Evolutionary conservation across 176 grass and related monocot species (phyloP).

Genomic region (Ananas comosus): DNA sequence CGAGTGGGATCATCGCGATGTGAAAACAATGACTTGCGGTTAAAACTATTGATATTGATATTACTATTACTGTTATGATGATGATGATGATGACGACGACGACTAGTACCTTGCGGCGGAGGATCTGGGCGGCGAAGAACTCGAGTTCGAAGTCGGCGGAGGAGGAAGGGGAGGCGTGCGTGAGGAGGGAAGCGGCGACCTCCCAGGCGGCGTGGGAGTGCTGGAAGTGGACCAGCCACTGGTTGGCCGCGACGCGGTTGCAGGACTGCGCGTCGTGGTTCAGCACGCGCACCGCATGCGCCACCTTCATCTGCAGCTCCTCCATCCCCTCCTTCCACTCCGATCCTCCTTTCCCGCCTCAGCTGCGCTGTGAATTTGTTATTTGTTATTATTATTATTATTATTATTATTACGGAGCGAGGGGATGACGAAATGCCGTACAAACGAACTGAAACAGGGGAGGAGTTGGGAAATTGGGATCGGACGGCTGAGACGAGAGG

Average conservation of each 20-base stretch:
- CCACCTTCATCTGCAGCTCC: conserved; percentile 51
- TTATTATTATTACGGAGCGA: not conserved
- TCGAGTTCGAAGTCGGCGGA: conserved; percentile 31
- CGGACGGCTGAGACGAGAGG: not conserved
- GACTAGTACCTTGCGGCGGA: conserved; percentile 41
- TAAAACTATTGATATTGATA: too few relatives aligned
- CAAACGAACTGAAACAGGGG: not conserved
- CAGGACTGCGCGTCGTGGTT: conserved; percentile 38
- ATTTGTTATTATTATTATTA: not conserved
- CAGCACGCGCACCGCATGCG: conserved; percentile 45
- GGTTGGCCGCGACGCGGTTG: conserved; percentile 42
- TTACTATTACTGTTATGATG: too few relatives aligned
- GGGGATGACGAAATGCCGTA: not conserved
- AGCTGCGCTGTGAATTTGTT: not conserved
- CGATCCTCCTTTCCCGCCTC: too few relatives aligned
- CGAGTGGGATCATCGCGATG: too few relatives aligned
- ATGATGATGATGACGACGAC: not conserved
- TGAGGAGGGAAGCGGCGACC: conserved; percentile 41
- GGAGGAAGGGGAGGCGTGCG: conserved; percentile 16
- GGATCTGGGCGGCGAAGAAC: conserved; percentile 58
- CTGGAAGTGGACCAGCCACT: conserved; percentile 53
- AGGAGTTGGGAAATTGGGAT: not conserved
- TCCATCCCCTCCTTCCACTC: conserved; percentile 29
- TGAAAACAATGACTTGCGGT: too few relatives aligned
- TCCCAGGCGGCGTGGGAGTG: conserved; percentile 37